phyloP scores from a whole-genome alignment of 176 grass and related monocot species.

The Miscanthus lutarioriparius region DNA sequence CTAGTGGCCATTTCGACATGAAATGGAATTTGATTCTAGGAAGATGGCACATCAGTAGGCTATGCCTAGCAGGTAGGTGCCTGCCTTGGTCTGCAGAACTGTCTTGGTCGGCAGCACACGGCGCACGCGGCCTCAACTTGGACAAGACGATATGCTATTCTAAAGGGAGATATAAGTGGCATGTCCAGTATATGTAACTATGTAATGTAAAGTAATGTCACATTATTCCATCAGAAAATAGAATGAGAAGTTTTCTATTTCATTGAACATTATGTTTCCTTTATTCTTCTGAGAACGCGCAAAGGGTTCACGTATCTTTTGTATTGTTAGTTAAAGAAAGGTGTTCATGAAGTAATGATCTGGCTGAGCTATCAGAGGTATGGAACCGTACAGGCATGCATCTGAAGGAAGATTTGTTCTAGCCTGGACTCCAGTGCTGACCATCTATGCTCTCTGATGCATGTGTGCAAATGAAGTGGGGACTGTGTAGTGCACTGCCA shows the following conservation, averaged over 20 bases:
- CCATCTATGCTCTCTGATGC: not conserved
- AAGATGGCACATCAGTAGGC: not conserved
- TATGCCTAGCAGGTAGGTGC: not conserved
- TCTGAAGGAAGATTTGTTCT: slow-evolving; percentile 2
- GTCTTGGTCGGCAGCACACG: slow-evolving; percentile 26
- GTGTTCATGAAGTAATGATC: slow-evolving; percentile 1
- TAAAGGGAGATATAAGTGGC: not conserved
- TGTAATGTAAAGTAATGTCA: not conserved
- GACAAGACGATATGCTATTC: not conserved
- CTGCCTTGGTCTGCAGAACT: not conserved
- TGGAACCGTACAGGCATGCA: slow-evolving; percentile 19
- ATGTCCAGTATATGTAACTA: no score
- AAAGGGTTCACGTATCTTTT: not conserved
- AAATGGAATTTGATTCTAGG: not conserved
- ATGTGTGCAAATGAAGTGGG: not conserved
- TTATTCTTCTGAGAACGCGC: not conserved
- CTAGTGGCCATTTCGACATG: not conserved
- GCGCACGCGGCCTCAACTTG: slow-evolving; percentile 3
- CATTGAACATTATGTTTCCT: not conserved
- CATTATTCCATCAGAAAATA: not conserved
- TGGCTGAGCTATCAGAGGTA: slow-evolving; percentile 13
- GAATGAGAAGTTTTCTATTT: not conserved
- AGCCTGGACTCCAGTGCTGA: not conserved
- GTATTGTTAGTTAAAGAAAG: not conserved
- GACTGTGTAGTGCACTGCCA: no score